These are phyloP conservation scores for Yamadazyma scolyti DNA, from an alignment of 805 yeast species.

Conservation along the genomic window DNA sequence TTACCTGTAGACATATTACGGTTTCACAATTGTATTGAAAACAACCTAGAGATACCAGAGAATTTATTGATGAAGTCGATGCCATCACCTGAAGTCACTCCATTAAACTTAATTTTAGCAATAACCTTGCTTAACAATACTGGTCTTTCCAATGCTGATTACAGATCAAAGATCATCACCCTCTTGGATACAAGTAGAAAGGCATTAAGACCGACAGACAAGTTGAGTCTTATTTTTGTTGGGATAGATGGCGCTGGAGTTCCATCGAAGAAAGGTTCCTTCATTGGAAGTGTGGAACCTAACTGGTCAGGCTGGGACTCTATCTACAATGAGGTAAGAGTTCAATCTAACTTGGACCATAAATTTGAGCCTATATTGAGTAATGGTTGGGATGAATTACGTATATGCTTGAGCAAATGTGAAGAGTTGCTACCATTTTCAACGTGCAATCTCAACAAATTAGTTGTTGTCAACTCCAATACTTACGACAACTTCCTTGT, in stretches of 20 bases:
- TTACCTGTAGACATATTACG: conserved; percentile 38
- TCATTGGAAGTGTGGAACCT: conserved; percentile 42
- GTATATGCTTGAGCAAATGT: conserved; percentile 23
- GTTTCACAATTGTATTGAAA: conserved; percentile 32
- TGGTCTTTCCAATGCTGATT: conserved; percentile 21
- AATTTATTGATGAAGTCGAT: conserved; percentile 32
- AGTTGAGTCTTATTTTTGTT: conserved; percentile 44
- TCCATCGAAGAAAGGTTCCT: conserved; percentile 37
- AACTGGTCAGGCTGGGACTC: conserved; percentile 50
- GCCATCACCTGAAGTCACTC: conserved; percentile 36
- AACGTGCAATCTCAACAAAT: conserved; percentile 8
- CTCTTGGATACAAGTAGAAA: conserved; percentile 22
- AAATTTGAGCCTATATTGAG: conserved; percentile 10
- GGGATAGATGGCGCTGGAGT: conserved; percentile 43
- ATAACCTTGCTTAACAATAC: conserved; percentile 36
- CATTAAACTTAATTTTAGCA: conserved; percentile 41
- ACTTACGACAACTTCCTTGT: conserved; percentile 5
- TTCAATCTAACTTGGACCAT: conserved; percentile 16
- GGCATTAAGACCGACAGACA: conserved; percentile 34
- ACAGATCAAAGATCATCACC: conserved; percentile 17
- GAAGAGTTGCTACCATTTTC: conserved; percentile 21
- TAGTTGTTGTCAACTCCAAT: conserved; percentile 14
- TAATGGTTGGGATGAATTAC: conserved; percentile 19
- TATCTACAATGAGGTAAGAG: conserved; percentile 33
- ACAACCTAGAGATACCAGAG: conserved; percentile 41